Percentiles rank a stretch among this genome's conserved stretches.
Evolutionary conservation across 805 yeast genomes (phyloP).

Genomic region (Candida montana): DNA sequence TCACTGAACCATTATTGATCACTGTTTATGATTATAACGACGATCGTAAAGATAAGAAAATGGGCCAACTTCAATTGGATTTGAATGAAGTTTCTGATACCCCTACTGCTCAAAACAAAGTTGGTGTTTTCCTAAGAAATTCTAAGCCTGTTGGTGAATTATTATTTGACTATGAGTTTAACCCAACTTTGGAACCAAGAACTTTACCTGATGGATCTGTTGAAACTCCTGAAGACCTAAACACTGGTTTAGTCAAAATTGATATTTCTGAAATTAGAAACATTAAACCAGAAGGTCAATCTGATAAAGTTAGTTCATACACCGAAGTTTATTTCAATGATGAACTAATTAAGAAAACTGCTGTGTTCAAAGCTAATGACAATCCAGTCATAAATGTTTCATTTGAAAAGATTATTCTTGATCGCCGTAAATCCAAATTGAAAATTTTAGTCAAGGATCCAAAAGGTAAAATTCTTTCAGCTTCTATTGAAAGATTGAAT

Average conservation of each 20-base stretch:
- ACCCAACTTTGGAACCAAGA: constrained; percentile 63
- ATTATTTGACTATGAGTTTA: constrained; percentile 62
- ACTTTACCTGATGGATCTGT: constrained; percentile 72
- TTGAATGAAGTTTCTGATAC: constrained; percentile 58
- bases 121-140: constrained; percentile 65
- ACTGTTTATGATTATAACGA: constrained; percentile 74
- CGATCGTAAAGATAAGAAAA: constrained; percentile 67
- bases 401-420: constrained; percentile 63
- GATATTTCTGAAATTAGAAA: constrained; percentile 60
- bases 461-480: constrained; percentile 52
- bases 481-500: constrained; percentile 50
- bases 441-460: constrained; percentile 62
- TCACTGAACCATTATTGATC: constrained; percentile 78
- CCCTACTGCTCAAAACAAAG: constrained; percentile 42
- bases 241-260: constrained; percentile 83
- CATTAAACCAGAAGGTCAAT: constrained; percentile 24
- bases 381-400: constrained; percentile 62
- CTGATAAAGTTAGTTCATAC: constrained; percentile 52
- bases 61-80: constrained; percentile 75
- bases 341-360: constrained; percentile 52
- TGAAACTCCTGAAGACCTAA: constrained; percentile 84
- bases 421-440: constrained; percentile 66
- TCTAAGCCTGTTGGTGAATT: constrained; percentile 79
- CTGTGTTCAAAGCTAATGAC: constrained; percentile 52
- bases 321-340: constrained; percentile 69